Evolutionary conservation across 495 filamentous ascomycete species (phyloP).

Genomic region (Penicillium angulare): DNA sequence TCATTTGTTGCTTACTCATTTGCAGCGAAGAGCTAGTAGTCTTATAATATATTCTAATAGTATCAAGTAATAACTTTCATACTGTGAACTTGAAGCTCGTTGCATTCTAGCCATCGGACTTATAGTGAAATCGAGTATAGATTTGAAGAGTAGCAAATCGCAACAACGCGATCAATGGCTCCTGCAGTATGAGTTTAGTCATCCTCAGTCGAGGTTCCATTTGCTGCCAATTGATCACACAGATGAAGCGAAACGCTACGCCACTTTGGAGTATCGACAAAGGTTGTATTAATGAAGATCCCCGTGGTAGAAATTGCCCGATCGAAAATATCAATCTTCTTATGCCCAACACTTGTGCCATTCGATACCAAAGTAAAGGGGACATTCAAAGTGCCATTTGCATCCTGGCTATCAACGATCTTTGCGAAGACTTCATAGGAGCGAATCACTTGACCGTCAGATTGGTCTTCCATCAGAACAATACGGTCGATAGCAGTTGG

Average conservation of each 20-base stretch:
- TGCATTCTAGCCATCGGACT: too few relatives aligned
- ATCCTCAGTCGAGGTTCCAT: not conserved
- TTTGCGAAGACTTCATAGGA: constrained; percentile 10
- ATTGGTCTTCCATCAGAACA: constrained; percentile 7
- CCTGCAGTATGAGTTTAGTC: not conserved
- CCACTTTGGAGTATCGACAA: not conserved
- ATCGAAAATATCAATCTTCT: constrained; percentile 11
- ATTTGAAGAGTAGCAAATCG: too few relatives aligned
- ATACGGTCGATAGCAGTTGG: constrained; percentile 7
- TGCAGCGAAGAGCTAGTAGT: too few relatives aligned
- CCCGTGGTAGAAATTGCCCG: not conserved
- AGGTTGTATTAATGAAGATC: constrained; percentile 8
- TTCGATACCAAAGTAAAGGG: constrained; percentile 8
- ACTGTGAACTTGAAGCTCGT: too few relatives aligned
- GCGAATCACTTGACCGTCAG: constrained; percentile 8
- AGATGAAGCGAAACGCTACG: not conserved
- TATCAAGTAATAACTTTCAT: too few relatives aligned
- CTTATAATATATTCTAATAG: too few relatives aligned
- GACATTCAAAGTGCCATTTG: not conserved
- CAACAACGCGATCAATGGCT: too few relatives aligned
- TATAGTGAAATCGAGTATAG: too few relatives aligned
- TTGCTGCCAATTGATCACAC: not conserved
- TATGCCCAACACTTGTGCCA: constrained; percentile 13
- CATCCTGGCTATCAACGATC: constrained; percentile 4
- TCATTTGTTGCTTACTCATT: too few relatives aligned